Percentiles rank a stretch among this genome's conserved stretches.
phyloP scores from a whole-genome alignment of 176 grass and related monocot genomes.

The Oryza punctata region DNA sequence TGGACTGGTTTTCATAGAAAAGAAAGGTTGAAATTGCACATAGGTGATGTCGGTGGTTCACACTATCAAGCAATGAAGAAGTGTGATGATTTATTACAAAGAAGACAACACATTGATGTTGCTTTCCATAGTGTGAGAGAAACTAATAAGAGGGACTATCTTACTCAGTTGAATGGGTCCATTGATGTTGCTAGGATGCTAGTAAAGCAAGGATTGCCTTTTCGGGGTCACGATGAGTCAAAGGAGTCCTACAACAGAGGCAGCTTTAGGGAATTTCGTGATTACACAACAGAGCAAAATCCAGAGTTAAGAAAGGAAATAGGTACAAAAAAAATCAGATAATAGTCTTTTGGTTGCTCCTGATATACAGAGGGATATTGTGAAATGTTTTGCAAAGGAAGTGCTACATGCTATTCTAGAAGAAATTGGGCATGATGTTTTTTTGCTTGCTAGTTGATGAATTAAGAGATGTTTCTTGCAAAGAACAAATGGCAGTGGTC shows the following conservation, averaged over 20 bases:
- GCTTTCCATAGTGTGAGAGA: background rate
- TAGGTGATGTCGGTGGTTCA: background rate
- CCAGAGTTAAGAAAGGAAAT: background rate
- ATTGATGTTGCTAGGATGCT: background rate
- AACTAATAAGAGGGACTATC: background rate
- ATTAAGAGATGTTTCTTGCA: background rate
- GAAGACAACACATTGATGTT: background rate
- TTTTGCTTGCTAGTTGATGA: background rate
- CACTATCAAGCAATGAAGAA: background rate
- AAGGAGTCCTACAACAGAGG: background rate
- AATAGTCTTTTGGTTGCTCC: background rate
- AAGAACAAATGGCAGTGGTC: background rate
- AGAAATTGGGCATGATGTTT: no score
- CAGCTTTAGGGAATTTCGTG: background rate
- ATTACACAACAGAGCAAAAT: background rate
- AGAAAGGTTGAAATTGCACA: background rate
- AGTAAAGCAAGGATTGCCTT: background rate
- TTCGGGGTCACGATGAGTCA: background rate
- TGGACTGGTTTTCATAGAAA: background rate
- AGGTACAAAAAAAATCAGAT: background rate
- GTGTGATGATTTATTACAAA: background rate
- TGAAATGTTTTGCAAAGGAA: background rate
- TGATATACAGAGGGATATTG: background rate
- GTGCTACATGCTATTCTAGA: background rate
- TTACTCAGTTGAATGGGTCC: background rate